Evolutionary conservation across 1,284 basidiomycete genomes (phyloP).

Genomic region (Coriolopsis trogii): DNA sequence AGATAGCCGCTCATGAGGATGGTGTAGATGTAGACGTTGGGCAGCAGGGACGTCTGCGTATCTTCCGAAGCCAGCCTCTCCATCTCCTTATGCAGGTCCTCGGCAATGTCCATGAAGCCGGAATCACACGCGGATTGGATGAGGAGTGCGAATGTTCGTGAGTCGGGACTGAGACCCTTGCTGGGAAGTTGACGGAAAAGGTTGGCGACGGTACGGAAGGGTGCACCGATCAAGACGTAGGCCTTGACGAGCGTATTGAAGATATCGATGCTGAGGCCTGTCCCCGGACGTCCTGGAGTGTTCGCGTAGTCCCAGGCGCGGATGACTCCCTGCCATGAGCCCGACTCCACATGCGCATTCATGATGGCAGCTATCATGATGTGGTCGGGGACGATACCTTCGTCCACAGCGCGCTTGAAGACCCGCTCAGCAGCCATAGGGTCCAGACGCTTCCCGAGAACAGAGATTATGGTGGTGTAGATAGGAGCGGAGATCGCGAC

Average conservation of each 20-base stretch:
- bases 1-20: constrained; percentile 85
- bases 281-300: constrained; percentile 37
- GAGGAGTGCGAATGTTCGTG: constrained; percentile 74
- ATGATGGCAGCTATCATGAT: constrained; percentile 75
- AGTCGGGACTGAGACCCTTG: constrained; percentile 58
- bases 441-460: constrained; percentile 71
- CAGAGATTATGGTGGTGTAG: constrained; percentile 74
- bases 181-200: constrained; percentile 66
- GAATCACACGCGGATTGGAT: constrained; percentile 87
- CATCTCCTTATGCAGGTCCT: constrained; percentile 73
- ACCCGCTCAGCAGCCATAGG: constrained; percentile 68
- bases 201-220: constrained; percentile 66
- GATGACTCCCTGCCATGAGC: constrained; percentile 78
- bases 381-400: constrained; percentile 67
- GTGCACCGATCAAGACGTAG: constrained; percentile 80
- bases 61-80: constrained; percentile 42
- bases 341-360: constrained; percentile 84
- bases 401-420: constrained; percentile 63
- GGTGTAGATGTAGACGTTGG: constrained; percentile 74
- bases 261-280: constrained; percentile 55
- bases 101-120: constrained; percentile 67
- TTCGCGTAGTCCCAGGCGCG: constrained; percentile 74
- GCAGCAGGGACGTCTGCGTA: constrained; percentile 41
- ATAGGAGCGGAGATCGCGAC: constrained; percentile 54
- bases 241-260: constrained; percentile 87